A percentile compares a stretch with the other conserved stretches of the same genome.
Evolutionary conservation across 2,329 filamentous ascomycete species (phyloP).

Genomic region (Metarhizium humberi): DNA sequence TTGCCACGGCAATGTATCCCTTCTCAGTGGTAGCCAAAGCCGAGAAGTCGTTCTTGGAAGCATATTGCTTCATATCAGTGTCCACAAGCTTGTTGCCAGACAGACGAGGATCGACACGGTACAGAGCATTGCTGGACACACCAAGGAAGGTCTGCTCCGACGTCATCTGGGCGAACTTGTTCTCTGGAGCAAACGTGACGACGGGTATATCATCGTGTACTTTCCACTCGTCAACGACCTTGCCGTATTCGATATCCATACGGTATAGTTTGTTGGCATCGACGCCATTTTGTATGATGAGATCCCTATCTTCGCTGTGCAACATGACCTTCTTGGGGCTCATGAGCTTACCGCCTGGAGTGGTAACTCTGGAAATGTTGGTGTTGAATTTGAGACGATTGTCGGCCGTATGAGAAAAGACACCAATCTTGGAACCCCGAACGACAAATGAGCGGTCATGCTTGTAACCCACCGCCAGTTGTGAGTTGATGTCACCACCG

Average conservation of each 20-base stretch:
- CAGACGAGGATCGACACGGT: slow-evolving; percentile 85
- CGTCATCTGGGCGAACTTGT: slow-evolving; percentile 97
- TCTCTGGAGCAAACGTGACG: slow-evolving; percentile 85
- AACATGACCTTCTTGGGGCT: slow-evolving; percentile 96
- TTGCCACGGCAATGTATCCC: slow-evolving; percentile 92
- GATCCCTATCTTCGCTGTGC: slow-evolving; percentile 79
- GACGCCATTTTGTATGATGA: slow-evolving; percentile 75
- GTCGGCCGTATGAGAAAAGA: slow-evolving; percentile 92
- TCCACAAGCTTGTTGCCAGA: slow-evolving; percentile 89
- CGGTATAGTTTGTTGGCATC: slow-evolving; percentile 89
- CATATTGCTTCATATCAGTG: slow-evolving; percentile 87
- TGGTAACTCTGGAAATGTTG: slow-evolving; percentile 92
- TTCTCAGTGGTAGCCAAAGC: slow-evolving; percentile 90
- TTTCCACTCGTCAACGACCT: slow-evolving; percentile 98
- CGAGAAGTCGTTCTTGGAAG: slow-evolving; percentile 95
- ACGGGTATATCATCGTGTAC: slow-evolving; percentile 94
- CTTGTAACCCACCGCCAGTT: slow-evolving; percentile 92
- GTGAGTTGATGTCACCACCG: slow-evolving; percentile 77
- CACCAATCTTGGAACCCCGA: slow-evolving; percentile 93
- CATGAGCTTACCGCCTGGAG: slow-evolving; percentile 77
- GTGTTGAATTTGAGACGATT: slow-evolving; percentile 94
- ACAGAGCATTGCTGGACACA: slow-evolving; percentile 85
- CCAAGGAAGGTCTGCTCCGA: slow-evolving; percentile 91
- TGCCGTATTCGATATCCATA: slow-evolving; percentile 97
- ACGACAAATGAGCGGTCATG: slow-evolving; percentile 96